Evolutionary conservation across 2,329 filamentous ascomycete genomes (phyloP), one percentile per base, ranked within the genome.

Genomic region (Bisporella sp.): DNA sequence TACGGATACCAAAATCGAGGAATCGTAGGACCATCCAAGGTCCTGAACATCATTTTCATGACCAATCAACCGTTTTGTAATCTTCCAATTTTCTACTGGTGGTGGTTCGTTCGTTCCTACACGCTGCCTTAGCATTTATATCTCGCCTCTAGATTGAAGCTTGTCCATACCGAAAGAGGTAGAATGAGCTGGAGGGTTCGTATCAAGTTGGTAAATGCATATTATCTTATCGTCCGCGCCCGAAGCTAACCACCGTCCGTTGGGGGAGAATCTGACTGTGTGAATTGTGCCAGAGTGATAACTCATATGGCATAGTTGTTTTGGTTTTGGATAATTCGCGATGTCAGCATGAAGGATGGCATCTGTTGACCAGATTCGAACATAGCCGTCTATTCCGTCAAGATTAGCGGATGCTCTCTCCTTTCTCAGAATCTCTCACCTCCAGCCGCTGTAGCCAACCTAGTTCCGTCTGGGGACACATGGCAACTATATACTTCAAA

Each of bases 11-110:
- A 99, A 74, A 49, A 99, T 89, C 1, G 92, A 96, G 31, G 91
- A 95, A 72, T 99, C 93, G 65, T 85, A 85, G 21, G 93, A 96
- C 93, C 93, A 99, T 31, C 90, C 93, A 52, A 99, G 74, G 71
- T 99, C 95, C 69, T 99, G 93, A 5, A 99, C 91, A 71, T 99
- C 93, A 65, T 97, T 99, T 64, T 99, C 93, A 67, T 99, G 95
- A 12, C 93, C 95, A 52, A 96, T 93, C 47, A 99, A 74, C 56
- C 93, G 85, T 65, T 89, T 88, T 62, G 91, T 86, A 28, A 95
- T 95, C 69, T 95, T 91, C 93, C 93, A 99, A 62, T 96, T 97
- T 75, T 99, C 93, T 44, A 95, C 87, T 0, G 92, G 90, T 3
- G 92, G 89, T 31, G 89, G 82, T 66, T 97, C 93, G 67, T 91